Percentiles rank a stretch among this genome's conserved stretches.
Conservation (phyloP, 805 yeast genomes). For the Nakazawaea pomicola region DNA sequence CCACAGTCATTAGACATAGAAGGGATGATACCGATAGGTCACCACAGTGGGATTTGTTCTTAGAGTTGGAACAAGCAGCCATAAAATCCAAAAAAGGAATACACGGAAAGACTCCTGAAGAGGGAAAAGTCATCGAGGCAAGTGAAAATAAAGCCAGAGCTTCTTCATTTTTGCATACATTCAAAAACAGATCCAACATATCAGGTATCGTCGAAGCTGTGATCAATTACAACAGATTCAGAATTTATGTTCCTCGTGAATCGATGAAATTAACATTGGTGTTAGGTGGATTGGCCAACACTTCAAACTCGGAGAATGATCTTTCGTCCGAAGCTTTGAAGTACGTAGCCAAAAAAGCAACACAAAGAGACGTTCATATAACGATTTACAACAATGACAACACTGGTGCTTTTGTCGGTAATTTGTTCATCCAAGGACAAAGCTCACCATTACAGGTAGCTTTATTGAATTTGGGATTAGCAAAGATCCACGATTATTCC, state of each 20-base stretch:
- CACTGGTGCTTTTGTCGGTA: slow-evolving; percentile 78
- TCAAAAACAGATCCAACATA: slow-evolving; percentile 59
- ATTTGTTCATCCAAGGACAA: slow-evolving; percentile 47
- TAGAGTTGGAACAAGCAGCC: slow-evolving; percentile 65
- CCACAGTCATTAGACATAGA: slow-evolving; percentile 73
- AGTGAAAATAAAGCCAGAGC: slow-evolving; percentile 71
- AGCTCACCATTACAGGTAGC: slow-evolving; percentile 52
- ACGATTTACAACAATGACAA: slow-evolving; percentile 68
- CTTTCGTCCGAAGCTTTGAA: slow-evolving; percentile 47
- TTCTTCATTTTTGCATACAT: slow-evolving; percentile 64
- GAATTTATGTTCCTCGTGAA: slow-evolving; percentile 65
- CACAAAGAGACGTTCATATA: slow-evolving; percentile 71
- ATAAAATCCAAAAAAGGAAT: slow-evolving; percentile 56
- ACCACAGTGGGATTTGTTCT: slow-evolving; percentile 68
- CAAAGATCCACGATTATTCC: slow-evolving; percentile 60
- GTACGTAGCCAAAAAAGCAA: slow-evolving; percentile 46
- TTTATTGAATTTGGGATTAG: slow-evolving; percentile 59
- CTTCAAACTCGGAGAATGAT: slow-evolving; percentile 25
- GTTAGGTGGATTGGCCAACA: slow-evolving; percentile 64
- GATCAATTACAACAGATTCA: slow-evolving; percentile 61
- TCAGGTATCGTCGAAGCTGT: slow-evolving; percentile 72
- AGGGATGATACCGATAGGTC: slow-evolving; percentile 69
- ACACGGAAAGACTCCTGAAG: slow-evolving; percentile 51
- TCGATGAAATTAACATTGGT: slow-evolving; percentile 64
- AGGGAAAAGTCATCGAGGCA: slow-evolving; percentile 69